Conservation (phyloP, 306 rosid species). For the Sechiopsis laciniata region DNA sequence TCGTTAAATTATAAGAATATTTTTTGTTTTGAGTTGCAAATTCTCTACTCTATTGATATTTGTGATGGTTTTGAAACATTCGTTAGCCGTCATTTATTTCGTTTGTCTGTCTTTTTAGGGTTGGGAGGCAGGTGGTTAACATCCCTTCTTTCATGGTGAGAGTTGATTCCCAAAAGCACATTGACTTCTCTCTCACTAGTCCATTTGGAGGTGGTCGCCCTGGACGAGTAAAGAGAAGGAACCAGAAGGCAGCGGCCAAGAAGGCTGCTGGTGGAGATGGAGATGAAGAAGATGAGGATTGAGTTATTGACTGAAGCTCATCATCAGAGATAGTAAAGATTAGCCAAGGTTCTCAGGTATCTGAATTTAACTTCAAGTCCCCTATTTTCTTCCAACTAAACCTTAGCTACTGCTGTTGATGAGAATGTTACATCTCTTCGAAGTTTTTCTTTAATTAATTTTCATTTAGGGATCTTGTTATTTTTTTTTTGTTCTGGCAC, state of each 20-base stretch:
- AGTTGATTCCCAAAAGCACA: slow-evolving; percentile 13
- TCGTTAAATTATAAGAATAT: neutral
- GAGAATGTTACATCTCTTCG: neutral
- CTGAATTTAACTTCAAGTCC: neutral
- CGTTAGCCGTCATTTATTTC: neutral
- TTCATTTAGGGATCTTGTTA: neutral
- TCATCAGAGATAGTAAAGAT: neutral
- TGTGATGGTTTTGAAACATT: neutral
- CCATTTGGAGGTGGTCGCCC: slow-evolving; percentile 12
- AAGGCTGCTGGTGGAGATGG: slow-evolving; percentile 19
- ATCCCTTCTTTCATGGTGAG: slow-evolving; percentile 19
- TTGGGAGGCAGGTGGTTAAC: slow-evolving; percentile 11
- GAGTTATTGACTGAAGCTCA: neutral
- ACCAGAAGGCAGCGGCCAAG: slow-evolving; percentile 10
- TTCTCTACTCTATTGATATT: neutral
- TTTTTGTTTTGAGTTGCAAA: neutral
- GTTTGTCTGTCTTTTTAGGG: neutral
- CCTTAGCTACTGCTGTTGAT: neutral
- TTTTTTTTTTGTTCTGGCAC: neutral
- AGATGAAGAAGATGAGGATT: slow-evolving; percentile 17
- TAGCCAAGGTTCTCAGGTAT: too few relatives aligned
- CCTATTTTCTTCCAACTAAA: neutral
- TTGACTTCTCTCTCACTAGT: slow-evolving; percentile 13
- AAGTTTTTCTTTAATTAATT: neutral
- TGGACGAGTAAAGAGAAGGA: slow-evolving; percentile 12